phyloP scores from a whole-genome alignment of 352 stramenopile genomes.

The Phytophthora ohioensis region DNA sequence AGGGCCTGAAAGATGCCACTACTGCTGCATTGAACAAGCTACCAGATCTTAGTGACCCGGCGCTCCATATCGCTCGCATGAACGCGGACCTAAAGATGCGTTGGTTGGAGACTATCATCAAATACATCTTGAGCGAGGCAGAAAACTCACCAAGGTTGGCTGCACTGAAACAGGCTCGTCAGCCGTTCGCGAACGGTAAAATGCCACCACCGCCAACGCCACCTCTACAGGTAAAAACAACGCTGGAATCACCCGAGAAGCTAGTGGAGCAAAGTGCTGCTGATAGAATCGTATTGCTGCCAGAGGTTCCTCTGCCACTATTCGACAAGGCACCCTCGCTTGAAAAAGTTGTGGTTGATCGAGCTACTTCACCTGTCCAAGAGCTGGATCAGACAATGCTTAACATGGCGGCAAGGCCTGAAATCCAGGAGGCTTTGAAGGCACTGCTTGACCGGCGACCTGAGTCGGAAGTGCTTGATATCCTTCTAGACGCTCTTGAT shows the following conservation, averaged over 20 bases:
- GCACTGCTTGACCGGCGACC: constrained; percentile 46
- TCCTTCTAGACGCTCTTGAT: constrained; percentile 42
- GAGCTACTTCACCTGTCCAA: constrained; percentile 48
- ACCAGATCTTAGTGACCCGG: constrained; percentile 43
- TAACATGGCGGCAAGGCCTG: constrained; percentile 5
- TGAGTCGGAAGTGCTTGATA: constrained; percentile 50
- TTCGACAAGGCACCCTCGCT: not conserved
- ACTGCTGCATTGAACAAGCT: constrained; percentile 20
- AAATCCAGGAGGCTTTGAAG: constrained; percentile 49
- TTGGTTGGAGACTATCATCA: constrained; percentile 66
- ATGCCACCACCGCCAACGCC: constrained; percentile 16
- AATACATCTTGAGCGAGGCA: constrained; percentile 46
- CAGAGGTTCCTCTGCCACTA: constrained; percentile 26
- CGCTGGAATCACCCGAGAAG: constrained; percentile 37
- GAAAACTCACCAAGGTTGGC: constrained; percentile 54
- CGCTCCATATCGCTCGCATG: constrained; percentile 45
- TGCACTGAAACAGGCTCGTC: constrained; percentile 58
- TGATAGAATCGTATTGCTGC: constrained; percentile 43
- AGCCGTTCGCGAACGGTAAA: constrained; percentile 60
- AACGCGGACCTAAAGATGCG: constrained; percentile 65
- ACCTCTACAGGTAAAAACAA: constrained; percentile 8
- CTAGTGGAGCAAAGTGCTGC: constrained; percentile 38
- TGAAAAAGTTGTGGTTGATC: constrained; percentile 27
- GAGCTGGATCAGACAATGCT: constrained; percentile 11
- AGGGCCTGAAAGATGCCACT: constrained; percentile 26